Base-by-base conservation (phyloP, 371 early-diverging fungal genomes). In the Rhizopus microsporus region DNA sequence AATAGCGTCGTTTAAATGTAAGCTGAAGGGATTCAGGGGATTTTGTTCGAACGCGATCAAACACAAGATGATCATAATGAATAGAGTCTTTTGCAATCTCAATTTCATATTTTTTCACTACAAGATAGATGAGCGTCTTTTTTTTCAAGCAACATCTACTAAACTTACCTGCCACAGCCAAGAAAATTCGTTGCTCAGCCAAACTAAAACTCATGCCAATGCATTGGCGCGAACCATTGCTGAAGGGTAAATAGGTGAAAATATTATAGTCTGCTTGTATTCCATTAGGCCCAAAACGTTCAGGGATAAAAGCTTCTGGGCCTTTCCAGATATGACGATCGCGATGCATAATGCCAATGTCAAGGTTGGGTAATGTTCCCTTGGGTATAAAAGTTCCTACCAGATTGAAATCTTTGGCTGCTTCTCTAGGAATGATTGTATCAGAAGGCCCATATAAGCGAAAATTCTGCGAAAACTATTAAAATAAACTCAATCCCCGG, bases 151-250 rank as follows among this genome's bases (percentile, higher is more conserved):
- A 44, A 7, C 17, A 30, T 37, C 2, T n/a, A 23, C 0, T 23
- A 23, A 23, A 16, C 51, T 43, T 65, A 67, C 68, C 48, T 31
- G 82, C 46, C 71, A 79, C 68, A 9, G 69, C 60, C 16, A 80
- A 54, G 3, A 76, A 29, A 12, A 84, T 59, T 9, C 78, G 68
- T 52, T 79, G 81, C 31, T 79, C 78, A 16, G 68, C 56, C 42
- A 84, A 56, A 4, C 78, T 70, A 52, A 77, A 74, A 48, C 71
- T 74, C 72, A 71, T 82, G 54, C 77, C 74, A 33, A 77, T 51
- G 44, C 74, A 77, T 16, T 60, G 58, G 8, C 72, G 60, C 9
- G 54, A 42, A 23, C 74, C 77, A 23, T 43, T 51, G 32, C 71
- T 63, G 45, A 77, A 77, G 0, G 72, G 72, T 8, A 71, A 47